Base-by-base conservation (phyloP, 2,329 filamentous ascomycete genomes). In the Colletotrichum sp. region DNA sequence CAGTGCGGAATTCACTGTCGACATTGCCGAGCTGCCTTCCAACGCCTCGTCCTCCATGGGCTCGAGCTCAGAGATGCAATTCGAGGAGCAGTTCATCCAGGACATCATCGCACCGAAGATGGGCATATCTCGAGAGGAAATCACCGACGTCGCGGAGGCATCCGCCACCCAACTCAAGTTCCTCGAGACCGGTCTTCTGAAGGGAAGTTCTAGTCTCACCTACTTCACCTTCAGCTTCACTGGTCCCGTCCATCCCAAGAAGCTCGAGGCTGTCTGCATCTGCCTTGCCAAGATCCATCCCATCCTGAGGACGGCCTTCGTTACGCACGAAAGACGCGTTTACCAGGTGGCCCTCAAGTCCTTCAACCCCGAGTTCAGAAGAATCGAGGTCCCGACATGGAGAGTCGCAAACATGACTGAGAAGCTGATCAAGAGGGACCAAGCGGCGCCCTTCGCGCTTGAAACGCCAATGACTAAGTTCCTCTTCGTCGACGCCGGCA, bases 251-350 rank as follows among this genome's bases (percentile, higher is more conserved):
- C 83, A 87, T 34, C 78, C 81, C 60, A 83, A 84, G 57, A 87
- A 85, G 75, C 85, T 90, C 2, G 86, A 90, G 74, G 83, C 85
- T 2, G 88, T 88, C 0, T 90, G 89, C 78, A 82, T 84, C 26
- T 84, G 85, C 15, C 83, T 91, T 10, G 82, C 83, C 0, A 81
- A 82, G 39, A 83, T 88, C 44, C 89, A 91, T 57, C 87, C 88
- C 0, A 89, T 90, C 32, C 84, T 93, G 9, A 88, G 90, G 26
- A 91, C 91, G 0, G 87, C 88, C 0, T 92, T 92, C 71, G 84
- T 89, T 4, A 81, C 85, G 0, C 85, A 89, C 63, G 84, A 86
- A 13, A 85, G 88, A 8, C 84, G 83, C 4, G 83, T 90, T 0
- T 90, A 88, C 78, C 89, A 91, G 79, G 87, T 88, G 0, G 85